phyloP scores from a whole-genome alignment of 768 basidiomycete genomes.

The Lactifluus piperatus region DNA sequence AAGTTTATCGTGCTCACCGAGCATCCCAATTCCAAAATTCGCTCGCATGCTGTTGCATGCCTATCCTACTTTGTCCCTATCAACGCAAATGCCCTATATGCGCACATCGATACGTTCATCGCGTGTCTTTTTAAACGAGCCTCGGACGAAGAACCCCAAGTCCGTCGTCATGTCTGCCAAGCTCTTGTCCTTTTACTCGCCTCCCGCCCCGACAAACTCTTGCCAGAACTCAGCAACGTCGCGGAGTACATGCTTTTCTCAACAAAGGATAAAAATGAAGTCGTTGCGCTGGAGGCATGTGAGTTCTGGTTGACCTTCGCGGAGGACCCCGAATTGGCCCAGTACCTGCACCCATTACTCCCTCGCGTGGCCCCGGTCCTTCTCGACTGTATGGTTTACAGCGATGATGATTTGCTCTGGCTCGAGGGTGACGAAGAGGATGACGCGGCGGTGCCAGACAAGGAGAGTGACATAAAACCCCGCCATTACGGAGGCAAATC shows the following conservation, averaged over 20 bases:
- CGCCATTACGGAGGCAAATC: constrained; percentile 81
- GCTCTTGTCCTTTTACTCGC: constrained; percentile 90
- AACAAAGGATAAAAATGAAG: constrained; percentile 95
- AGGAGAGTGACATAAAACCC: constrained; percentile 93
- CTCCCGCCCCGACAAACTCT: constrained; percentile 88
- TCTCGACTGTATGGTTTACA: constrained; percentile 96
- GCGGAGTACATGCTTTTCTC: constrained; percentile 99
- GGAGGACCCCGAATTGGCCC: constrained; percentile 82
- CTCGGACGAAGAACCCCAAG: constrained; percentile 86
- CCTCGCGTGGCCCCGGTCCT: constrained; percentile 90
- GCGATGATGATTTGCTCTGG: constrained; percentile 93
- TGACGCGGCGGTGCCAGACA: constrained; percentile 80
- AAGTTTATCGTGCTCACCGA: constrained; percentile 87
- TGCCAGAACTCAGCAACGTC: constrained; percentile 92
- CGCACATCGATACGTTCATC: constrained; percentile 91
- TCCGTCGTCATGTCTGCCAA: constrained; percentile 93
- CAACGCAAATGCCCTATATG: constrained; percentile 76
- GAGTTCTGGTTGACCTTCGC: constrained; percentile 99
- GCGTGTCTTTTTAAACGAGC: constrained; percentile 91
- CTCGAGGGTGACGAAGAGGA: constrained; percentile 89
- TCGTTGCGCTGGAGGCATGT: constrained; percentile 94
- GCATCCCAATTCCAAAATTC: constrained; percentile 81
- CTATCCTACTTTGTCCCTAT: constrained; percentile 90
- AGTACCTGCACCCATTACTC: constrained; percentile 77
- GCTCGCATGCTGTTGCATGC: constrained; percentile 88